Evolutionary conservation across 1,139 yeast genomes (phyloP).

Genomic region (Yamadazyma sp.): DNA sequence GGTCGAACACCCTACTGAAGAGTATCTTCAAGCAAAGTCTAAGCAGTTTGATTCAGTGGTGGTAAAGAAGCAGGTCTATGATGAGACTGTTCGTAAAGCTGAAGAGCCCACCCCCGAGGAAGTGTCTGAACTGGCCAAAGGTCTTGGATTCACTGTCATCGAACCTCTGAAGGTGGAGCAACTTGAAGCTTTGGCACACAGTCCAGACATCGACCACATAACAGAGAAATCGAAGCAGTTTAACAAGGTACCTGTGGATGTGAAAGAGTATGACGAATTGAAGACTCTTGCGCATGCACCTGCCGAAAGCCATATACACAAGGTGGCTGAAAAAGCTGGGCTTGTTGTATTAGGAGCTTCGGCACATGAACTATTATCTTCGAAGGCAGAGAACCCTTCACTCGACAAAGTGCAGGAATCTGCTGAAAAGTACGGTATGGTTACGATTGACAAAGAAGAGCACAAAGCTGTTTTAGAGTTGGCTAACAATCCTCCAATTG

Average conservation of each 20-base stretch:
- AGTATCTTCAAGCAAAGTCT: slow-evolving; percentile 17
- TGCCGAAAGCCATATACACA: slow-evolving; percentile 19
- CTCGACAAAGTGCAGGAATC: slow-evolving; percentile 15
- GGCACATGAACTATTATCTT: slow-evolving; percentile 15
- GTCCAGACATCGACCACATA: slow-evolving; percentile 29
- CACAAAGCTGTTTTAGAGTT: slow-evolving; percentile 15
- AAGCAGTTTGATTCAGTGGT: slow-evolving; percentile 8
- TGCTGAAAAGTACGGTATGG: slow-evolving; percentile 14
- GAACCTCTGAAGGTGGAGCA: slow-evolving; percentile 7
- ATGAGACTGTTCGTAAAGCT: slow-evolving; percentile 13
- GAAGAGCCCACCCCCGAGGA: slow-evolving; percentile 20
- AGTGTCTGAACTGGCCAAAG: slow-evolving; percentile 6
- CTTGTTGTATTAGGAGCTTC: slow-evolving; percentile 12
- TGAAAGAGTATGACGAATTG: slow-evolving; percentile 19
- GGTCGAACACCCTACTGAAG: slow-evolving; percentile 18
- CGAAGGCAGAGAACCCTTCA: slow-evolving; percentile 16
- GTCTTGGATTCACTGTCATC: slow-evolving; percentile 15
- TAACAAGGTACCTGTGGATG: slow-evolving; percentile 12
- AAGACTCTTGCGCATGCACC: slow-evolving; percentile 17
- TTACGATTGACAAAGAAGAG: slow-evolving; percentile 17
- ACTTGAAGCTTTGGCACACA: slow-evolving; percentile 15
- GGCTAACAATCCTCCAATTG: slow-evolving; percentile 24
- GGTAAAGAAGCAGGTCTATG: slow-evolving; percentile 15
- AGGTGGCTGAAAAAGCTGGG: slow-evolving; percentile 12
- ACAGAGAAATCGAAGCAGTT: slow-evolving; percentile 21